Conservation (phyloP, 75 land plant species). For the Pseudotsuga menziesii region DNA sequence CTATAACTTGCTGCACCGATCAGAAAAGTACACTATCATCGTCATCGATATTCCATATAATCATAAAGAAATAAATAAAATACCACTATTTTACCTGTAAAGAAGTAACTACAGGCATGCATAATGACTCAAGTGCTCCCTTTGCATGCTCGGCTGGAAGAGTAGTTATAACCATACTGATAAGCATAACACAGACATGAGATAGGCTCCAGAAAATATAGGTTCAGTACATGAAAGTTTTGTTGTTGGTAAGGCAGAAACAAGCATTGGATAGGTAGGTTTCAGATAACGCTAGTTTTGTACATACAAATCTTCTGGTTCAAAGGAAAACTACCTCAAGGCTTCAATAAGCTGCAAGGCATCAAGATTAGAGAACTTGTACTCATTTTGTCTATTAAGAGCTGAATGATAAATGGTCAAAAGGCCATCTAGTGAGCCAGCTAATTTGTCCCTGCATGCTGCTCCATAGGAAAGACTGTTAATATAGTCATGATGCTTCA, state of each 20-base stretch:
- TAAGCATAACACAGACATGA: conserved; percentile 3
- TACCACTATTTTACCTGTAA: conserved; percentile 54
- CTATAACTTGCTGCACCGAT: conserved; percentile 55
- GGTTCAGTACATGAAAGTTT: no score
- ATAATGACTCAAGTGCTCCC: conserved; percentile 72
- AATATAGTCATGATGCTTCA: no score
- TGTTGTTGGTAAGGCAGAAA: no score
- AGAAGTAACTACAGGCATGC: conserved; percentile 58
- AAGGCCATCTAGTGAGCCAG: conserved; percentile 72
- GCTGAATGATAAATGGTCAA: conserved; percentile 67
- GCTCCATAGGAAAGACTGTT: neutral
- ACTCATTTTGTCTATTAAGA: conserved; percentile 55
- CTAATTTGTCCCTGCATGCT: conserved; percentile 80
- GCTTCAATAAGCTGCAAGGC: conserved; percentile 93
- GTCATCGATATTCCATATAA: neutral
- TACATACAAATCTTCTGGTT: neutral
- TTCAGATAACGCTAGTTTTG: neutral
- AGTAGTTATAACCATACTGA: conserved; percentile 83
- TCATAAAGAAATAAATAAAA: neutral
- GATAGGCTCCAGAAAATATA: no score
- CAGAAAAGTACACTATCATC: neutral
- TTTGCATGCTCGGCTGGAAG: conserved; percentile 70
- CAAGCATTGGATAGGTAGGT: neutral
- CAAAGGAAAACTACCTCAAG: conserved; percentile 51
- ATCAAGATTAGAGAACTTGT: conserved; percentile 65